These are phyloP conservation scores for Urostyla sp. DNA, from an alignment of 73 alveolate species.

Conservation along the genomic window DNA sequence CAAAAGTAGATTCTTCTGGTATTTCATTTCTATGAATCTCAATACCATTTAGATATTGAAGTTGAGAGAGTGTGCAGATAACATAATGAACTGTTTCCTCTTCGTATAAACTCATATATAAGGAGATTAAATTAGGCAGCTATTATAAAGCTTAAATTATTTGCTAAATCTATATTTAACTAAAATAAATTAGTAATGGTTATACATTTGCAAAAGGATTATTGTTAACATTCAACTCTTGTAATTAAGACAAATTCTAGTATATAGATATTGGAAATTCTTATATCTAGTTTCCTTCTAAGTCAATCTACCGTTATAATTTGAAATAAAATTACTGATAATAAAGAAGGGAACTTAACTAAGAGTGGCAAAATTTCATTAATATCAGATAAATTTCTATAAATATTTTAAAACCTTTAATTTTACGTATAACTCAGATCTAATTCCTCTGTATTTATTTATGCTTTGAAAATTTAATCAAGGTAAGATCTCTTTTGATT, in stretches of 20 bases:
- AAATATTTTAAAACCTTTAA: background rate
- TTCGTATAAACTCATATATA: conserved; percentile 49
- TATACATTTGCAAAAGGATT: conserved; percentile 35
- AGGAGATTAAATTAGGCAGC: conserved; percentile 36
- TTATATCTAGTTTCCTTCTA: background rate
- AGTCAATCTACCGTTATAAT: background rate
- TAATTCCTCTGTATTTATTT: background rate
- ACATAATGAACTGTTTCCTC: conserved; percentile 42
- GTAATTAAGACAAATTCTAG: background rate
- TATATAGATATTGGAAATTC: background rate
- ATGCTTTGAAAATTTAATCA: background rate
- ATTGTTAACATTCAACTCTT: conserved; percentile 28
- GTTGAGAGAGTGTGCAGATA: conserved; percentile 9
- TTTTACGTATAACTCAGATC: conserved; percentile 5
- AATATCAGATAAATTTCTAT: conserved; percentile 25
- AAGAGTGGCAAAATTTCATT: conserved; percentile 36
- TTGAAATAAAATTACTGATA: conserved; percentile 6
- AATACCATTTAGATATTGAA: conserved; percentile 44
- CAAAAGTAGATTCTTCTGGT: background rate
- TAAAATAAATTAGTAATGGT: background rate
- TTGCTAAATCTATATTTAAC: background rate
- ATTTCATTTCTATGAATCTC: conserved; percentile 48
- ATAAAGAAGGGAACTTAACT: conserved; percentile 19
- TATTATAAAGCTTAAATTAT: background rate
- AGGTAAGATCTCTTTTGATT: background rate